Base-by-base conservation (phyloP, 192 early-diverging fungal species). In the Geranomyces michiganensis region DNA sequence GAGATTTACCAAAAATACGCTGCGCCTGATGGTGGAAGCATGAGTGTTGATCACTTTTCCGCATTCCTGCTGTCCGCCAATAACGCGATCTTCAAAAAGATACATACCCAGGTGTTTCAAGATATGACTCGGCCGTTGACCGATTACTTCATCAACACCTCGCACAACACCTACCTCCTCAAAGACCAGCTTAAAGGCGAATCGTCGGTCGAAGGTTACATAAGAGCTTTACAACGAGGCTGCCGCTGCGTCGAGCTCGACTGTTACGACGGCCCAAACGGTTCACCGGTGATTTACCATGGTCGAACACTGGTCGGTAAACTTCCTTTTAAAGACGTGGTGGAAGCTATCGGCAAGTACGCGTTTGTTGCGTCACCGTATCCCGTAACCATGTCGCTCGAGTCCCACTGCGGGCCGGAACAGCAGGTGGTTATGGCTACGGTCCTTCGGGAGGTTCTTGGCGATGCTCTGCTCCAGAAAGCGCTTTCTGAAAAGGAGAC, bases 161-260 rank as follows among this genome's bases (percentile, higher is more conserved):
- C 91, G 21, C 95, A 97, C 70, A 97, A 97, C 74, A 97, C 95
- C 62, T 88, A 97, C 71, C 85, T 97, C 19, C 73, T 90, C 0
- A 88, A 92, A 12, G 88, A 95, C 65, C 95, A 97, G 79, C 72
- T 97, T 4, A 83, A 88, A 1, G 88, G 93, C 1, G 79, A 88
- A 32, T 85, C 89, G 14, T 91, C 91, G 1, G 90, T 95, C 1
- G 94, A 96, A 71, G 90, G 89, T 8, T 97, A 97, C 71, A 91
- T 96, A 47, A 81, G 92, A 22, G 92, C 92, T 14, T 78, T 97
- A 53, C 90, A 92, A 71, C 78, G 85, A 13, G 95, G 95, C 13
- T 95, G 93, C 70, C 86, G 93, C 29, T 96, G 94, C 77, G 82
- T 96, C n/a, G 94, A 96, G 78, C 91, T 96, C 53, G 95, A 97